Evolutionary conservation across 108 stramenopile species (phyloP), one percentile per base, ranked within the genome.

Genomic region (Conticribra guillardii): DNA sequence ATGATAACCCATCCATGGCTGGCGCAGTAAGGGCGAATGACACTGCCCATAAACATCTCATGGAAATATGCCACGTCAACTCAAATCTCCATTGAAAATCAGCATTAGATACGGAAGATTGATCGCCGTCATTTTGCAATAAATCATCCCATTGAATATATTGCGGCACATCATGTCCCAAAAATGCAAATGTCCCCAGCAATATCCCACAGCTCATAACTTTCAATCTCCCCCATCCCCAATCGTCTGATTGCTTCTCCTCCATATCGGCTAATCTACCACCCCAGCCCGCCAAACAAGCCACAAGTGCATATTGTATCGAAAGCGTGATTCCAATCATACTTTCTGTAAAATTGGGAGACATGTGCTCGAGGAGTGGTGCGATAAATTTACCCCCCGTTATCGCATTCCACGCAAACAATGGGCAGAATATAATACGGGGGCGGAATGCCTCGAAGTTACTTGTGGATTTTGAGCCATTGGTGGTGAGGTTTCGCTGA

Each of bases 361-460:
- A 73, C 28, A 82, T 54, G 21, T 79, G 55, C 68, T 85, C 54
- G 9, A 89, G 60, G 53, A 89, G 83, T 2, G 82, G 68, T 7
- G 82, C 84, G 3, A 81, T 73, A 53, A 89, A 86, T 45, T 86
- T 71, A 0, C 88, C 88, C 1, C 82, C 82, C 0, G 82, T 79
- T 9, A 86, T 54, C 5, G 77, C 64, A 19, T 85, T 73, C 82
- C 80, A 83, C 1, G 55, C 45, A 53, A 89, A 89, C 7, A 84
- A 32, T 2, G 61, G 27, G 11, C 45, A 65, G 59, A 82, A 84
- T 16, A 89, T 32, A 11, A 73, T 51, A 31, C 87, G 64, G 3
- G 85, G 85, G 27, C 81, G 83, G 60, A n/a, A 59, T 31, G 58
- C 58, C n/a, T n/a, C n/a, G n/a, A n/a, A n/a, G n/a, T n/a, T n/a